Evolutionary conservation across 2,329 filamentous ascomycete genomes (phyloP), one percentile per base, ranked within the genome.

Genomic region (Neonectria sp.): DNA sequence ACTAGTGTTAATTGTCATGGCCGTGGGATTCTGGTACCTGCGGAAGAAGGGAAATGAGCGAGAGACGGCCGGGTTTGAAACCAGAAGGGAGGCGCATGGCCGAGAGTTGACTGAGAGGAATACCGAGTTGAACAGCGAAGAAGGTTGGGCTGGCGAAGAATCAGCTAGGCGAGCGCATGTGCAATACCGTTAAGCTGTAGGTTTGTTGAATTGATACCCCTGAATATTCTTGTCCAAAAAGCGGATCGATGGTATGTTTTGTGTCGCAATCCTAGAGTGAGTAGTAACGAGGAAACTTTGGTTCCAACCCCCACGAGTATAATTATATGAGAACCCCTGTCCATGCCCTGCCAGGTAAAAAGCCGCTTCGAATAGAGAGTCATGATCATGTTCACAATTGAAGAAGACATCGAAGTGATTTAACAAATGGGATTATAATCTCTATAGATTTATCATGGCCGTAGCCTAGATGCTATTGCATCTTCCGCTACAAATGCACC

Each of bases 371-470:
- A 15, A 35, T 24, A 45, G n/a, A 21, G n/a, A 21, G 8, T n/a
- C 12, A 12, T 53, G n/a, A 31, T 15, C 29, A 35, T 53, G n/a
- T 17, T 53, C 25, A 25, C 21, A 11, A 53, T 24, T 21, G n/a
- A 35, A 53, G n/a, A 25, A 24, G n/a, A 13, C 11, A 7, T n/a
- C 13, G n/a, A 13, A 33, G 29, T 21, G 15, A 21, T 55, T 70
- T 61, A 70, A 76, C 74, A 76, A 74, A 73, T 76, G 74, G 63
- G 65, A 76, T 76, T 76, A 75, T 74, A 55, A 60, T 69, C 53
- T 76, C 70, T 75, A 72, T 65, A 67, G 56, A 66, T 72, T 68
- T 67, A 72, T 76, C 71, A 73, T 75, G 40, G 56, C 71, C 70
- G 60, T 71, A 72, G 67, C 65, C 57, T 52, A 37, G 65, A 74